Conservation (phyloP, 2,329 filamentous ascomycete genomes). For the Nothophoma quercina region DNA sequence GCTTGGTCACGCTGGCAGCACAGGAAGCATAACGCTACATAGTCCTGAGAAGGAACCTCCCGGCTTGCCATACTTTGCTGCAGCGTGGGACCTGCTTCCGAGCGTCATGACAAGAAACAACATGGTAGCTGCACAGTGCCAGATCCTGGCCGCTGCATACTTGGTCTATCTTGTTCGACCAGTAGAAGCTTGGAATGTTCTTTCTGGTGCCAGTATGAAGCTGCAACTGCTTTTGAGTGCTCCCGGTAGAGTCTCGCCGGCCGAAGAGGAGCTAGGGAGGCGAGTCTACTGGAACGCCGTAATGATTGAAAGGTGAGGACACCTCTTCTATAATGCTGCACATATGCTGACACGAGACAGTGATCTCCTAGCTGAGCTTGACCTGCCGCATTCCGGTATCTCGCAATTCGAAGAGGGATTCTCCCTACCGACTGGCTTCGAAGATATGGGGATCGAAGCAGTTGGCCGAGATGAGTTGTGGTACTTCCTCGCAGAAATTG, state of each 20-base stretch:
- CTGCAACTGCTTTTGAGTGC: slow-evolving; percentile 79
- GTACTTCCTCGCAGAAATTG: slow-evolving; percentile 87
- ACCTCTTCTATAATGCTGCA: not conserved
- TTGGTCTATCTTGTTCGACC: slow-evolving; percentile 83
- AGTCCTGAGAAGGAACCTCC: slow-evolving; percentile 74
- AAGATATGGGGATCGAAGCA: slow-evolving; percentile 69
- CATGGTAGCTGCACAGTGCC: slow-evolving; percentile 79
- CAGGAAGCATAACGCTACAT: slow-evolving; percentile 78
- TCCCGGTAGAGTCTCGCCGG: slow-evolving; percentile 72
- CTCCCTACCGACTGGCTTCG: slow-evolving; percentile 78
- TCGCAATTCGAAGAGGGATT: slow-evolving; percentile 84
- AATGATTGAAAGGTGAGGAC: slow-evolving; percentile 73
- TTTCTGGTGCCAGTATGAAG: slow-evolving; percentile 83
- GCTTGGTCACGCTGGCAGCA: slow-evolving; percentile 76
- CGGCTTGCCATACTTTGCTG: slow-evolving; percentile 79
- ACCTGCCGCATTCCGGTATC: slow-evolving; percentile 82
- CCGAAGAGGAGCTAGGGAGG: slow-evolving; percentile 76
- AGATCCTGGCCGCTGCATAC: slow-evolving; percentile 81
- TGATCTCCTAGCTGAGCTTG: slow-evolving; percentile 79
- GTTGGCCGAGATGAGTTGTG: slow-evolving; percentile 79
- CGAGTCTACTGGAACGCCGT: slow-evolving; percentile 86
- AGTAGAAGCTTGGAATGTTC: slow-evolving; percentile 81
- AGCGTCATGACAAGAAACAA: slow-evolving; percentile 82
- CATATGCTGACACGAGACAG: slow-evolving; percentile 25
- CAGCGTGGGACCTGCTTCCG: slow-evolving; percentile 79